Evolutionary conservation across 768 basidiomycete genomes (phyloP).

Genomic region (Brasilioporus rufonigricans): DNA sequence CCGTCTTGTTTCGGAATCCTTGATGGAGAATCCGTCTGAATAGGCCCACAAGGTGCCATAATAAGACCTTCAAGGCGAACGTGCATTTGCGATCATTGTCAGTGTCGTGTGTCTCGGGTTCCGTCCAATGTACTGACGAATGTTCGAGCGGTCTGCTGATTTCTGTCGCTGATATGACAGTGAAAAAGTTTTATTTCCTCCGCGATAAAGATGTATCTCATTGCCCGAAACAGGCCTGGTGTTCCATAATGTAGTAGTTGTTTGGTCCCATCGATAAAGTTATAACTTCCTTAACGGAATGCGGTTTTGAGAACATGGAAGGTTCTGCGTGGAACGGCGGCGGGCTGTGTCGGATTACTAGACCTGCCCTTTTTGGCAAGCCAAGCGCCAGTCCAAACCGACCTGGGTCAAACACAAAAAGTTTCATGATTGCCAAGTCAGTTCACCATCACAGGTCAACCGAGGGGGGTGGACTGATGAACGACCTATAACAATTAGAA

Average conservation of each 20-base stretch:
- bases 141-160: conserved; percentile 1
- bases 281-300: conserved; percentile 7
- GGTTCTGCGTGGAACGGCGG: conserved; percentile 24
- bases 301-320: conserved; percentile 15
- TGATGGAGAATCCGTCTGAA: background rate
- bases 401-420: background rate
- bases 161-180: background rate
- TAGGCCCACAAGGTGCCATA: background rate
- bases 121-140: background rate
- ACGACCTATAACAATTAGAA: background rate
- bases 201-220: conserved; percentile 5
- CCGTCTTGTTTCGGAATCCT: conserved; percentile 5
- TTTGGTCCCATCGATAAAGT: conserved; percentile 25
- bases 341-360: conserved; percentile 17
- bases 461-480: background rate
- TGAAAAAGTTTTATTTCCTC: conserved; percentile 9
- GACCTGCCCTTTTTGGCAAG: conserved; percentile 16
- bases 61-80: conserved; percentile 3
- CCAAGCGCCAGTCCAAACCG: background rate
- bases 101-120: background rate
- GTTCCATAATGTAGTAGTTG: conserved; percentile 2
- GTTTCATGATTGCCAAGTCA: background rate
- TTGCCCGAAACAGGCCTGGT: background rate
- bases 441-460: background rate
- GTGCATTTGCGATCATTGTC: background rate